These are phyloP conservation scores for Neurospora tetraspora DNA, from an alignment of 495 filamentous ascomycete genomes.

Conservation along the genomic window DNA sequence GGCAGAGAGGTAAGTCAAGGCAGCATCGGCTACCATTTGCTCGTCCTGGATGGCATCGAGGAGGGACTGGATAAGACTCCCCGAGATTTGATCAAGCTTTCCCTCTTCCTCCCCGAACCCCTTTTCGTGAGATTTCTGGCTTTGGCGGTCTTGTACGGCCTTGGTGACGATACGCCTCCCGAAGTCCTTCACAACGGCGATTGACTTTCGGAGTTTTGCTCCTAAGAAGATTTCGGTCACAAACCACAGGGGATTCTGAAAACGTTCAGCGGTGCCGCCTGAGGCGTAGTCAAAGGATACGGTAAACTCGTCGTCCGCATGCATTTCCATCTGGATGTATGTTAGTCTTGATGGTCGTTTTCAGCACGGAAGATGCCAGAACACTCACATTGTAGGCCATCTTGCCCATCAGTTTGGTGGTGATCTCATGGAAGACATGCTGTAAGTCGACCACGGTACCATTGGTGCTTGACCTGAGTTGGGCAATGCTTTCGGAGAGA, in stretches of 20 bases:
- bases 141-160: constrained; percentile 26
- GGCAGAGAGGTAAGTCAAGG: constrained; percentile 51
- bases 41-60: constrained; percentile 42
- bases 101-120: constrained; percentile 4
- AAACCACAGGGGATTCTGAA: constrained; percentile 51
- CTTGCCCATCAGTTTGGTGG: constrained; percentile 49
- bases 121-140: background rate
- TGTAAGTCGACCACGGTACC: constrained; percentile 39
- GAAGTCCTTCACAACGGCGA: constrained; percentile 39
- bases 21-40: constrained; percentile 44
- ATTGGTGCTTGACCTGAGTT: constrained; percentile 18
- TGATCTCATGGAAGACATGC: constrained; percentile 47
- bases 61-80: constrained; percentile 46
- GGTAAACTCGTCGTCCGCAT: constrained; percentile 46
- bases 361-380: background rate
- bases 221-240: constrained; percentile 44
- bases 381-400: constrained; percentile 47
- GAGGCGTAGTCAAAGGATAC: constrained; percentile 48
- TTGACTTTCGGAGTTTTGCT: constrained; percentile 30
- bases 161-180: constrained; percentile 41
- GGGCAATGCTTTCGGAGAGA: constrained; percentile 27
- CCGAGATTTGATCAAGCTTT: constrained; percentile 35
- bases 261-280: constrained; percentile 45
- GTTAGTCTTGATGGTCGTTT: constrained; percentile 1
- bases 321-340: constrained; percentile 45